Conservation (phyloP, 257 asterid species). For the Pogostemon cablin region DNA sequence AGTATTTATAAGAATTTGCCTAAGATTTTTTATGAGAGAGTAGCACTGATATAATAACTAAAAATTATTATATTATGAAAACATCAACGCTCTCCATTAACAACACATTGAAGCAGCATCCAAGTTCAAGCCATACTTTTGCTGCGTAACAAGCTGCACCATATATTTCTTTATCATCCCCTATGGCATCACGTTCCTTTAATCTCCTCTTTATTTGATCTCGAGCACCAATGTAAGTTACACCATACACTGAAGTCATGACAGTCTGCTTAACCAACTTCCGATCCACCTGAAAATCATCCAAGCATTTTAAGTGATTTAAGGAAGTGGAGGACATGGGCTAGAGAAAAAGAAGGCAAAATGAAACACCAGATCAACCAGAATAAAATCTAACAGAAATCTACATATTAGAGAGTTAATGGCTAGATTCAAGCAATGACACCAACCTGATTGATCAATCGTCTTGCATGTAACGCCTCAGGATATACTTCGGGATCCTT, state of each 20-base stretch:
- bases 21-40: background rate
- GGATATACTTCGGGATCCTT: conserved; percentile 81
- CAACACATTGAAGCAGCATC: background rate
- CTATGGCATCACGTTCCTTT: conserved; percentile 78
- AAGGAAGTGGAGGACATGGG: conserved; percentile 6
- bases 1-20: background rate
- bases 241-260: conserved; percentile 99
- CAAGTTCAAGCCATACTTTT: conserved; percentile 54
- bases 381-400: conserved; percentile 7
- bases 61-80: background rate
- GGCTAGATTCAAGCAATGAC: conserved; percentile 23
- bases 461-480: conserved; percentile 75
- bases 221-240: conserved; percentile 96
- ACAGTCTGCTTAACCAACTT: conserved; percentile 98
- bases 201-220: conserved; percentile 91
- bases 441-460: conserved; percentile 73
- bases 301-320: conserved; percentile 17
- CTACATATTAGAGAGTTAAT: conserved; percentile 3
- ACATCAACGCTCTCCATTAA: conserved; percentile 12
- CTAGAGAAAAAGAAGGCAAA: background rate
- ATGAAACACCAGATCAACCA: conserved; percentile 19
- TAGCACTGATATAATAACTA: conserved; percentile 14
- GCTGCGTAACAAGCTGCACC: conserved; percentile 96
- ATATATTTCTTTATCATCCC: conserved; percentile 67
- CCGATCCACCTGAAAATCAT: conserved; percentile 78